Base-by-base conservation (phyloP, 1,284 basidiomycete species). In the Papiliotrema fonsecae region DNA sequence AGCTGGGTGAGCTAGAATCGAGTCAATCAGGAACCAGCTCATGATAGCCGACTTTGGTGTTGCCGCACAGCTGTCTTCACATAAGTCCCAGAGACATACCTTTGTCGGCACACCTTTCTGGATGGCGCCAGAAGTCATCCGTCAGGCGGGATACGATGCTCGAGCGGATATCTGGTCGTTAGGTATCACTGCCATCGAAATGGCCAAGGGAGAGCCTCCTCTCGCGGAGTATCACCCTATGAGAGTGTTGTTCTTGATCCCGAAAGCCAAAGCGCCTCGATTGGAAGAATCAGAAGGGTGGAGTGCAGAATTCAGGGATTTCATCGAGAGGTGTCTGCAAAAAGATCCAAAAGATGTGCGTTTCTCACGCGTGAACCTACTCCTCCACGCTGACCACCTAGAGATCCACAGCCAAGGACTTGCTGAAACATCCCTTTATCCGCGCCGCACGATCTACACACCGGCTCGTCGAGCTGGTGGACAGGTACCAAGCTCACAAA, bases 121-220 rank as follows among this genome's bases (percentile, higher is more conserved):
- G 93, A 97, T 97, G 94, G 93, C 93, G 0, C 93, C 93, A 0
- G 94, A 97, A 74, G 91, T 97, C 7, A 98, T 99, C 63, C 83
- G 89, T 26, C 96, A 98, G 74, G 87, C 92, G 6, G 93, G 93
- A 1, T 98, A 98, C 70, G 93, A 97, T 64, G 86, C 87, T 27
- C 90, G 91, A 65, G 94, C 93, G 4, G 94, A 97, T 65, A 90
- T 97, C 43, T 97, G 93, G 93, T 92, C 88, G 61, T 74, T 97
- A 50, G 93, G 93, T 6, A 93, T 97, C 64, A 87, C 92, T 69
- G 81, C 93, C 16, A 96, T 88, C 64, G 93, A 97, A 72, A 92
- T 97, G 84, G 82, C 85, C 46, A 94, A 88, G 64, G 93, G 93
- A n/a, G 84, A 83, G 56, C 92, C 91, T 13, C 93, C 93, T 4